These are phyloP conservation scores for Bruguiera hainesii DNA, from an alignment of 441 rosid species.

Conservation along the genomic window DNA sequence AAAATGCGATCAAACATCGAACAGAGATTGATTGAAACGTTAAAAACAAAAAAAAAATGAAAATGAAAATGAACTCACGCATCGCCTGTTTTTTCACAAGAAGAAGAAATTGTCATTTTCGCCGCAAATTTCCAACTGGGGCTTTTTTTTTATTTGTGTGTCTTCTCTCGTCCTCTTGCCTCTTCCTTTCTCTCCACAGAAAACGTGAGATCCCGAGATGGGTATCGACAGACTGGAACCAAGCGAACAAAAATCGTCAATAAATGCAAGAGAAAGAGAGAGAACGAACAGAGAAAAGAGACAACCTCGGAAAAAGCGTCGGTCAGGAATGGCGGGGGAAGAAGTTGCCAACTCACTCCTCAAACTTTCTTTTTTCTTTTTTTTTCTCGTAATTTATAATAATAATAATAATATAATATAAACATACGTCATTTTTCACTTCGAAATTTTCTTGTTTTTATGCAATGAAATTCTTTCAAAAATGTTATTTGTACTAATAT, in stretches of 20 bases:
- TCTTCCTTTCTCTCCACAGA: too few relatives aligned
- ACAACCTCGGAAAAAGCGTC: neutral
- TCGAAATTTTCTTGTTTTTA: too few relatives aligned
- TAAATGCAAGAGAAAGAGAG: neutral
- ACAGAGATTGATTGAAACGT: neutral
- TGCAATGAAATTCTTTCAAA: too few relatives aligned
- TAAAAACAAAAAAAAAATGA: neutral
- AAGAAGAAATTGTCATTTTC: slow-evolving; percentile 22
- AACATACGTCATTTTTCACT: too few relatives aligned
- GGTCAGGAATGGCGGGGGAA: neutral
- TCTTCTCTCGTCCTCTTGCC: neutral
- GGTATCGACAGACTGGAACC: neutral
- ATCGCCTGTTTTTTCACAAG: slow-evolving; percentile 8
- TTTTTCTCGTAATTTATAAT: too few relatives aligned
- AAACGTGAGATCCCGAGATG: neutral
- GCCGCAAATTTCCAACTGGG: neutral
- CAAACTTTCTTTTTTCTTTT: too few relatives aligned
- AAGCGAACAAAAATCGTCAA: neutral
- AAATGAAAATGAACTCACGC: slow-evolving; percentile 8
- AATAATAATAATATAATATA: too few relatives aligned
- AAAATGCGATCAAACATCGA: neutral
- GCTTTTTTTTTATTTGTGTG: too few relatives aligned
- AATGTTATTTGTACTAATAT: too few relatives aligned
- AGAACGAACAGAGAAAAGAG: neutral
- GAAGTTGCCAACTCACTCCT: neutral